phyloP scores from a whole-genome alignment of 2,329 filamentous ascomycete genomes.

The Epichloe gansuensis region DNA sequence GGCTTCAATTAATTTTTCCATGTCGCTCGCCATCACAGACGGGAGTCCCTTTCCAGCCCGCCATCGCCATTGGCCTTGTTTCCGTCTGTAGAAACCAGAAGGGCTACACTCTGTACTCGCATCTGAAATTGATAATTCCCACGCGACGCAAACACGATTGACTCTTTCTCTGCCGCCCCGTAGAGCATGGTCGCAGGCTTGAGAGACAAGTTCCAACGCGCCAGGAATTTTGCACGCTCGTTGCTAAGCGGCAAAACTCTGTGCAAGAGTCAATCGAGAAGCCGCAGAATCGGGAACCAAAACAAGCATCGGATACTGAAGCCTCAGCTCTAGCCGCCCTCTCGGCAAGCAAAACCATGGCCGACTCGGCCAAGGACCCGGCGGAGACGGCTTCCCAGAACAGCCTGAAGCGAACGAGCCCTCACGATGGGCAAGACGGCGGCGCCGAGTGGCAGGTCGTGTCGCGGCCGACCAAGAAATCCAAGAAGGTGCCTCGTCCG shows the following conservation, averaged over 20 bases:
- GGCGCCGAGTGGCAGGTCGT: slow-evolving; percentile 43
- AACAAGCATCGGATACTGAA: not conserved
- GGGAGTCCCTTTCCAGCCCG: not conserved
- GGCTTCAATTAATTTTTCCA: not conserved
- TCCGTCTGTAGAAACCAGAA: not conserved
- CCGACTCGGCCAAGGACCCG: slow-evolving; percentile 5
- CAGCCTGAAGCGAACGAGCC: slow-evolving; percentile 37
- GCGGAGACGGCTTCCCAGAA: slow-evolving; percentile 14
- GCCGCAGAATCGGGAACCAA: not conserved
- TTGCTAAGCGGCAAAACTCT: slow-evolving; percentile 5
- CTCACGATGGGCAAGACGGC: slow-evolving; percentile 27
- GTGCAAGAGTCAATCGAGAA: not conserved
- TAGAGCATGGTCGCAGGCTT: slow-evolving; percentile 10
- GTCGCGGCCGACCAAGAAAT: slow-evolving; percentile 41
- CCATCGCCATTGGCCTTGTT: not conserved
- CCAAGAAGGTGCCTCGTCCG: slow-evolving; percentile 47
- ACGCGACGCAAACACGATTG: too few relatives aligned
- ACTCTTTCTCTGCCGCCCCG: not conserved
- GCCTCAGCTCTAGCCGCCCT: not conserved
- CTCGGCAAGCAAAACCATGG: slow-evolving; percentile 6
- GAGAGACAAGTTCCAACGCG: slow-evolving; percentile 10
- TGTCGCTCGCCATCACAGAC: not conserved
- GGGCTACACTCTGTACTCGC: not conserved
- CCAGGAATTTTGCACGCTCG: slow-evolving; percentile 9
- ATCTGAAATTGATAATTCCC: not conserved